Percentiles rank a stretch among this genome's conserved stretches.
These are phyloP conservation scores for Trichosporon sp. DNA, from an alignment of 1,284 basidiomycete species.

Conservation along the genomic window DNA sequence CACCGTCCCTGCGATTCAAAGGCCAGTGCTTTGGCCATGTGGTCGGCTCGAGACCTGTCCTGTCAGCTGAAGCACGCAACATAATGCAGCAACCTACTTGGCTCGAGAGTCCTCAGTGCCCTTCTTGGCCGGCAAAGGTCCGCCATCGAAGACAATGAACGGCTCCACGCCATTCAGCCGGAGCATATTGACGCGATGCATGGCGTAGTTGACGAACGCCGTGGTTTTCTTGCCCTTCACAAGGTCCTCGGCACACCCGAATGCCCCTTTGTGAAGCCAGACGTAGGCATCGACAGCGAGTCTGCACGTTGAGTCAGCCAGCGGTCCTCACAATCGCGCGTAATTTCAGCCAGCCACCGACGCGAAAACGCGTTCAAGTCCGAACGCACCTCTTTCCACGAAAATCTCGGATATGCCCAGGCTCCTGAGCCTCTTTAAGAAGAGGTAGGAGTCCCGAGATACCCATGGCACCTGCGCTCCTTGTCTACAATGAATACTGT, in stretches of 20 bases:
- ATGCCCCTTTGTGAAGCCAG: slow-evolving; percentile 94
- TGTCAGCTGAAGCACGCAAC: background rate
- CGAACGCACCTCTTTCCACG: slow-evolving; percentile 60
- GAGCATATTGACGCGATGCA: slow-evolving; percentile 82
- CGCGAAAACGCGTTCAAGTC: slow-evolving; percentile 3
- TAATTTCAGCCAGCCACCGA: background rate
- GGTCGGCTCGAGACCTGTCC: slow-evolving; percentile 48
- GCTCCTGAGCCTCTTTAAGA: slow-evolving; percentile 80
- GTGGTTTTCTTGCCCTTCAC: slow-evolving; percentile 75
- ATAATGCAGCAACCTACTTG: slow-evolving; percentile 41
- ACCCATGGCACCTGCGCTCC: slow-evolving; percentile 58
- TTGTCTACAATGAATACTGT: no score
- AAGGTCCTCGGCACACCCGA: slow-evolving; percentile 83
- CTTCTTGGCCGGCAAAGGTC: slow-evolving; percentile 86
- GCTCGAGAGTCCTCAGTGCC: slow-evolving; percentile 80
- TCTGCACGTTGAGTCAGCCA: slow-evolving; percentile 13
- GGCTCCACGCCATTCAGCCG: slow-evolving; percentile 78
- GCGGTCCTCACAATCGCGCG: background rate
- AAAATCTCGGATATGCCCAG: slow-evolving; percentile 72
- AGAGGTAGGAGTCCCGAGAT: slow-evolving; percentile 89
- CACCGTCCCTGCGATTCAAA: slow-evolving; percentile 71
- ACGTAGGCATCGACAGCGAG: slow-evolving; percentile 59
- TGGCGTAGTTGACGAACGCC: slow-evolving; percentile 94
- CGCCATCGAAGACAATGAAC: slow-evolving; percentile 95
- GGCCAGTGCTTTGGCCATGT: slow-evolving; percentile 60